phyloP scores from a whole-genome alignment of 2,329 filamentous ascomycete species.

The Fusarium dlaminii region DNA sequence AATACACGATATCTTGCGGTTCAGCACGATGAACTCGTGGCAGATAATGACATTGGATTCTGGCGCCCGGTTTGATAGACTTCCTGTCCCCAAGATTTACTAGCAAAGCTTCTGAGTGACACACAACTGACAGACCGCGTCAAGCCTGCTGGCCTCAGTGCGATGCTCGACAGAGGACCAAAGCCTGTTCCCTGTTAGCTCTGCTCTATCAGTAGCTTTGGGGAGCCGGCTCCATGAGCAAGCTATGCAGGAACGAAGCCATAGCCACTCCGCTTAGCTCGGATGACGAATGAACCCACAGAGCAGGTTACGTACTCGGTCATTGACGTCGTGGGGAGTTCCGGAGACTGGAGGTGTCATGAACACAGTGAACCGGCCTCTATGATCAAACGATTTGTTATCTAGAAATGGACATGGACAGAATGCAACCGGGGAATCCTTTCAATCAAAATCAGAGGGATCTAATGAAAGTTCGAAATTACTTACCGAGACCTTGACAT shows the following conservation, averaged over 20 bases:
- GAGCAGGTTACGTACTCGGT: slow-evolving; percentile 22
- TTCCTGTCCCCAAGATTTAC: neutral
- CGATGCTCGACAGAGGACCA: slow-evolving; percentile 13
- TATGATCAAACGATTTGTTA: slow-evolving; percentile 6
- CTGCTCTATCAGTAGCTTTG: slow-evolving; percentile 23
- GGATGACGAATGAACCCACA: slow-evolving; percentile 31
- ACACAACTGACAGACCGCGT: slow-evolving; percentile 17
- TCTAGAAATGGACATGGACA: neutral
- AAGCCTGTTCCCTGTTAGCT: slow-evolving; percentile 28
- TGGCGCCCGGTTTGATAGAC: slow-evolving; percentile 8
- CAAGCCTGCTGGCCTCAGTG: slow-evolving; percentile 25
- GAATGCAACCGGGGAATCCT: neutral
- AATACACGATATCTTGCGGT: neutral
- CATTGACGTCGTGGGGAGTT: slow-evolving; percentile 34
- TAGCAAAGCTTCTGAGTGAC: slow-evolving; percentile 17
- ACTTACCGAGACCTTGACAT: slow-evolving; percentile 19
- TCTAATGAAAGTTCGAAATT: slow-evolving; percentile 23
- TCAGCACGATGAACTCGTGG: neutral
- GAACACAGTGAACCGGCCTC: neutral
- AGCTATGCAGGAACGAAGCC: slow-evolving; percentile 45
- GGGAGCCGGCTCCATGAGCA: slow-evolving; percentile 36
- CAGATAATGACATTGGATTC: slow-evolving; percentile 8
- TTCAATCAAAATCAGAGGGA: slow-evolving; percentile 6
- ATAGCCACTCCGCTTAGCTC: slow-evolving; percentile 31
- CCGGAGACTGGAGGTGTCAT: neutral